phyloP scores from a whole-genome alignment of 768 basidiomycete species.

The Trametes cubensis region DNA sequence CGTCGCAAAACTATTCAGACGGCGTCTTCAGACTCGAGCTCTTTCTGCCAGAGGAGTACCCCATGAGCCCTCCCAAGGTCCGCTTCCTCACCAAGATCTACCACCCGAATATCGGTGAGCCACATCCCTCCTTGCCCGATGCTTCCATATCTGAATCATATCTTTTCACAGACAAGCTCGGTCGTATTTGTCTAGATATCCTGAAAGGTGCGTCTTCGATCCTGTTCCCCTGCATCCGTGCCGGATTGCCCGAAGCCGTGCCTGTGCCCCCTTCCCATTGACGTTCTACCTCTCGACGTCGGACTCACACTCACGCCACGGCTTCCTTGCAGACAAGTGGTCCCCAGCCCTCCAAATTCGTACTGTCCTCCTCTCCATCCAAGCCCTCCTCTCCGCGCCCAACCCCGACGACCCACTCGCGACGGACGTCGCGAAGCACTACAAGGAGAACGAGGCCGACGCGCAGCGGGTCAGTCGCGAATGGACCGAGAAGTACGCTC shows the following conservation, averaged over 20 bases:
- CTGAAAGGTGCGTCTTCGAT: conserved; percentile 71
- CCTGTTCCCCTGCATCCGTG: not conserved
- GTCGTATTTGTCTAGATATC: conserved; percentile 97
- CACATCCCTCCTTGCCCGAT: not conserved
- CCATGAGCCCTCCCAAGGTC: conserved; percentile 99
- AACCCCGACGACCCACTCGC: conserved; percentile 97
- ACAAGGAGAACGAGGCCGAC: conserved; percentile 95
- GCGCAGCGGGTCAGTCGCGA: conserved; percentile 91
- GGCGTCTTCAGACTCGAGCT: conserved; percentile 96
- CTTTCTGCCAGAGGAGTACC: conserved; percentile 98
- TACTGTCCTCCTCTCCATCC: conserved; percentile 94
- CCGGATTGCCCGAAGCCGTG: too few species aligned
- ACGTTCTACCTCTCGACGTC: too few species aligned
- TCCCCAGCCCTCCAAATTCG: conserved; percentile 98
- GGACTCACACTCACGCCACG: not conserved
- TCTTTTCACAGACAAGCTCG: conserved; percentile 80
- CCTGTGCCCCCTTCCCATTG: not conserved
- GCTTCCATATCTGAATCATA: not conserved
- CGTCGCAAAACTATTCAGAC: conserved; percentile 46
- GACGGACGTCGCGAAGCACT: conserved; percentile 95
- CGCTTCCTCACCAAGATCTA: conserved; percentile 98
- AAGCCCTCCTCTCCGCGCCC: conserved; percentile 93
- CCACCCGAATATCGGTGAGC: conserved; percentile 97
- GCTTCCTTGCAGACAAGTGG: conserved; percentile 84
- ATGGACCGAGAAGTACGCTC: conserved; percentile 93